A percentile compares a stretch with the other conserved stretches of the same genome.
These are phyloP conservation scores for Aurantiochytrium sp. DNA, from an alignment of 108 stramenopile species.

Conservation along the genomic window DNA sequence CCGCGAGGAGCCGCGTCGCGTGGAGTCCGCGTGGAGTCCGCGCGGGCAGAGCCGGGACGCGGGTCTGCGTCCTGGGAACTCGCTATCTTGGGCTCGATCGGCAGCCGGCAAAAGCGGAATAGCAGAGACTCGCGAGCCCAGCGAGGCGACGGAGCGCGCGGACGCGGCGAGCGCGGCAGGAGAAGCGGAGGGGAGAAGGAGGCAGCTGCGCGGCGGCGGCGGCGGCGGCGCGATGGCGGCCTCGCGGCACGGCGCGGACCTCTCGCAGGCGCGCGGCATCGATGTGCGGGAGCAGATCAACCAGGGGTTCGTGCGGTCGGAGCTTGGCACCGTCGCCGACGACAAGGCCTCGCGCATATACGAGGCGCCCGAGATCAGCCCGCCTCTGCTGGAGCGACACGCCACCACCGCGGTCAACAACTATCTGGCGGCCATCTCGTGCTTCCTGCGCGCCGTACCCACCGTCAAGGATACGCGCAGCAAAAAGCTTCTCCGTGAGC, in stretches of 20 bases:
- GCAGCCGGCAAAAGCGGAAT: too few species aligned
- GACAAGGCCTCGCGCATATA: not conserved
- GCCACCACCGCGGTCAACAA: not conserved
- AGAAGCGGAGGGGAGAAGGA: too few species aligned
- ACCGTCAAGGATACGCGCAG: not conserved
- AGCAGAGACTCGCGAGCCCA: too few species aligned
- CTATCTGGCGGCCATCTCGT: not conserved
- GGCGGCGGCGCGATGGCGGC: too few species aligned
- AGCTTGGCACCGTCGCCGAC: constrained; percentile 9
- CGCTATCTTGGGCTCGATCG: too few species aligned
- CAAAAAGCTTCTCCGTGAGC: not conserved
- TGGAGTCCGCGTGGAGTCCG: too few species aligned
- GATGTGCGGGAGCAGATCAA: constrained; percentile 3
- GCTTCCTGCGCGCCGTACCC: constrained; percentile 10
- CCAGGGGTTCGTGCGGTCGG: constrained; percentile 6
- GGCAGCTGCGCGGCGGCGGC: too few species aligned
- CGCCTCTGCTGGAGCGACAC: not conserved
- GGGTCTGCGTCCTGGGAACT: too few species aligned
- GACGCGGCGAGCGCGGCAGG: too few species aligned
- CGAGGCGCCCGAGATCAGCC: not conserved
- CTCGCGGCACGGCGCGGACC: not conserved
- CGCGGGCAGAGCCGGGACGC: too few species aligned
- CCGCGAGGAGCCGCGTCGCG: too few species aligned
- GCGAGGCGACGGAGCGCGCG: too few species aligned
- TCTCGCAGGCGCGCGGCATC: not conserved